phyloP scores from a whole-genome alignment of 257 asterid genomes.

The Agastache rugosa region DNA sequence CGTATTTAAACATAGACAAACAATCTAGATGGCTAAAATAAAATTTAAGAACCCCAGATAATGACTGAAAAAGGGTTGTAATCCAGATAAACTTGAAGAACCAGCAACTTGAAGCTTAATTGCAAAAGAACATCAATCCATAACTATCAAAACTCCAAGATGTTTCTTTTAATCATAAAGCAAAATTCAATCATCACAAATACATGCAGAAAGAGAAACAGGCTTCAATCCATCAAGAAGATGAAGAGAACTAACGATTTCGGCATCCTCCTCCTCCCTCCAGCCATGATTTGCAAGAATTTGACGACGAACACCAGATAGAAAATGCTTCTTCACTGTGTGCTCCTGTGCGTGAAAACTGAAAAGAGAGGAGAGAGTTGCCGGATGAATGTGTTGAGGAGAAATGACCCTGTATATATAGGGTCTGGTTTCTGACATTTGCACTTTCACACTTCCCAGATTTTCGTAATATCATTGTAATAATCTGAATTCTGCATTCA shows the following conservation, averaged over 20 bases:
- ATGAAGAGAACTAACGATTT: conserved; percentile 5
- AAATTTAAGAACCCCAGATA: neutral
- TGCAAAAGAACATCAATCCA: neutral
- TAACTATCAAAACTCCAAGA: neutral
- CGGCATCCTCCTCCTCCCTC: neutral
- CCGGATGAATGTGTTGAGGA: neutral
- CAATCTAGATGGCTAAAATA: neutral
- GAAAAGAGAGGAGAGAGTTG: neutral
- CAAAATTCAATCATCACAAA: neutral
- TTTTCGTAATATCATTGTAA: neutral
- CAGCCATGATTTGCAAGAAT: neutral
- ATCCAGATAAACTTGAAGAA: neutral
- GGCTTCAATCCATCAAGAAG: neutral
- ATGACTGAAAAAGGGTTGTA: neutral
- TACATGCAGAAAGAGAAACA: neutral
- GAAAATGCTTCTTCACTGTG: neutral
- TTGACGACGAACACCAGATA: neutral
- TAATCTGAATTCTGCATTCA: neutral
- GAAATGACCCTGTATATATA: neutral
- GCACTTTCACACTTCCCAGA: neutral
- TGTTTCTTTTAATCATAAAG: neutral
- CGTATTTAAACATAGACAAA: neutral
- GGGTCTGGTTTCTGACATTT: neutral
- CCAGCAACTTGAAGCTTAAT: neutral
- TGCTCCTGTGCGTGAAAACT: neutral